A percentile compares a stretch with the other conserved stretches of the same genome.
Evolutionary conservation across 768 basidiomycete species (phyloP).

Genomic region (Phylloporus scabripes): DNA sequence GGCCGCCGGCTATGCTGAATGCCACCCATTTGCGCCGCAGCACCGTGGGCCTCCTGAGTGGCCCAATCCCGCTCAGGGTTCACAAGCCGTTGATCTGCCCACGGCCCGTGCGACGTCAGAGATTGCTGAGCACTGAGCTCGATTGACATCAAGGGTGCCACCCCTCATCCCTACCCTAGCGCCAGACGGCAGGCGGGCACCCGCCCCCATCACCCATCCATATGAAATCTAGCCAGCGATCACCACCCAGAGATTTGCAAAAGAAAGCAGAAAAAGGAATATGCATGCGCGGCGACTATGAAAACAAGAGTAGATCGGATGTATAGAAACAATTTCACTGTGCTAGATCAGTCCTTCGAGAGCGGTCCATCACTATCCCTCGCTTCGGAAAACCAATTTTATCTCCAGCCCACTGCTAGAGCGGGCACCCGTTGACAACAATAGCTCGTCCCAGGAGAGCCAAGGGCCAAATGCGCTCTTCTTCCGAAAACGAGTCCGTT

Average conservation of each 20-base stretch:
- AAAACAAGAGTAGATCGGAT: slow-evolving; percentile 19
- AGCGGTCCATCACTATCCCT: slow-evolving; percentile 22
- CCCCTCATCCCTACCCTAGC: slow-evolving; percentile 8
- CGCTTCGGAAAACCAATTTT: slow-evolving; percentile 20
- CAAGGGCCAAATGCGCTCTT: slow-evolving; percentile 7
- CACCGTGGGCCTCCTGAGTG: slow-evolving; percentile 5
- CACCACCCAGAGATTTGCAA: not conserved
- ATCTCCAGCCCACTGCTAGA: slow-evolving; percentile 30
- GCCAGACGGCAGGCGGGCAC: slow-evolving; percentile 5
- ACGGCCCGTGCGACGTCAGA: not conserved
- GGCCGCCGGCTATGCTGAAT: slow-evolving; percentile 7
- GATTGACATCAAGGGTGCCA: slow-evolving; percentile 17
- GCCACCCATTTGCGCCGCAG: slow-evolving; percentile 12
- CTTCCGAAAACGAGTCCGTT: slow-evolving; percentile 11
- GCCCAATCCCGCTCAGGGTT: slow-evolving; percentile 17
- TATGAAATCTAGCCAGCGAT: not conserved
- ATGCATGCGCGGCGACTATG: slow-evolving; percentile 18
- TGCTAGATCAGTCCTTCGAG: slow-evolving; percentile 26
- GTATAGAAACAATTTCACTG: slow-evolving; percentile 14
- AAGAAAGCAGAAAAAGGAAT: slow-evolving; percentile 5
- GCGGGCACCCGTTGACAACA: slow-evolving; percentile 25
- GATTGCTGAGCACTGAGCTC: not conserved
- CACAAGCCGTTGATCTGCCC: not conserved
- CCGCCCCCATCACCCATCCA: not conserved
- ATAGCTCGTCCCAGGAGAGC: slow-evolving; percentile 13